Base-by-base conservation (phyloP, 2,329 filamentous ascomycete species). In the Colletotrichum coccodes region DNA sequence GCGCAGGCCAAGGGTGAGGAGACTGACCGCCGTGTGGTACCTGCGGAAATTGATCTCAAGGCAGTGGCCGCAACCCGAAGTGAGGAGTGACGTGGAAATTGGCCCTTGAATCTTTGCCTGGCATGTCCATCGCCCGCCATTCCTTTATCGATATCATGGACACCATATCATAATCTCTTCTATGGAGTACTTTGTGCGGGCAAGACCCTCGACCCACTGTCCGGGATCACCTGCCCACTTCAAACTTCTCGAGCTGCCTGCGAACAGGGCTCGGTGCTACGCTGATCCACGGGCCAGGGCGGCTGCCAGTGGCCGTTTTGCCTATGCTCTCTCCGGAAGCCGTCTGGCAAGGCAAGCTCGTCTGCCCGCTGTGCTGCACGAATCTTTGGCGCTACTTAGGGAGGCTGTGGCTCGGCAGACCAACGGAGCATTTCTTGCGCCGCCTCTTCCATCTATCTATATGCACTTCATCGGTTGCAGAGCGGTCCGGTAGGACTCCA, bases 241-340 rank as follows among this genome's bases (percentile, higher is more conserved):
- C 56, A 40, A 60, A 54, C 66, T 69, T 69, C 66, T 60, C 42
- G 66, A 69, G 61, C 47, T 38, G 65, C 23, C 50, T 47, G 36
- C 49, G 42, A 60, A 56, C 66, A 69, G 54, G 61, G 42, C 28
- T 60, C 7, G 61, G 23, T 54, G 32, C n/a, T 21, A 28, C 34
- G 44, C 44, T 38, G 64, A 59, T 40, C 61, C 61, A 36, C 30
- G 6, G 12, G 14, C 11, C 9, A 40, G 40, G 38, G 30, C 21
- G 36, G 46, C 36, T 28, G 40, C 38, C 36, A 32, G 30, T 40
- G 12, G 3, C 21, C 50, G 38, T 42, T 36, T 42, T 50, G 34
- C 46, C 34, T 42, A 42, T 30, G 49, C 36, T 57, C 21, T 57
- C 21, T 59, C 36, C 34, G 28, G 44, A 64, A 30, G 23, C 36